A percentile compares a stretch with the other conserved stretches of the same genome.
phyloP scores from a whole-genome alignment of 805 yeast genomes.

The Scheffersomyces stipitis region DNA sequence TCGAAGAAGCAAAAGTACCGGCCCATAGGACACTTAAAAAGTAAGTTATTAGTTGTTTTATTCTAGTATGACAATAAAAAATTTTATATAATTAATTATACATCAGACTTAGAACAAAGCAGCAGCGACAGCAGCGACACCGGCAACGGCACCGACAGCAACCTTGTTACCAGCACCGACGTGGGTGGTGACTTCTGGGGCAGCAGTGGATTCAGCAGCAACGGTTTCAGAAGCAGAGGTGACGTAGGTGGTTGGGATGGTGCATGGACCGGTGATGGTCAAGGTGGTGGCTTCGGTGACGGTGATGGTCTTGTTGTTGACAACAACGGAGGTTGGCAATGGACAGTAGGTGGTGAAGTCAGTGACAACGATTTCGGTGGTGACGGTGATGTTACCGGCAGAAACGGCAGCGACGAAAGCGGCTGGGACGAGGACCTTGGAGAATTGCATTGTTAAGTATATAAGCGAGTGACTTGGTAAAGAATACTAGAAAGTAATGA shows the following conservation, averaged over 20 bases:
- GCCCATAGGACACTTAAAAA: too few relatives aligned
- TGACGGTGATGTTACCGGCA: conserved; percentile 49
- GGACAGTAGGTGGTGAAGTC: conserved; percentile 85
- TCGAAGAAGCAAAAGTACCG: too few relatives aligned
- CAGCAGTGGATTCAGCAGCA: conserved; percentile 12
- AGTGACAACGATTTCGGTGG: conserved; percentile 60
- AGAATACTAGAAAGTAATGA: conserved; percentile 1
- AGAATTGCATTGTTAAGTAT: conserved; percentile 32
- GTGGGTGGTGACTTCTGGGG: conserved; percentile 24
- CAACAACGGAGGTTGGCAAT: conserved; percentile 60
- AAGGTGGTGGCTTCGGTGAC: conserved; percentile 79
- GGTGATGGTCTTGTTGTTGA: conserved; percentile 69
- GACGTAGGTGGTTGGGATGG: conserved; percentile 51
- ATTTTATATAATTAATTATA: conserved; percentile 1
- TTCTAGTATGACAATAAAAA: too few relatives aligned
- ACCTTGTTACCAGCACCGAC: conserved; percentile 38
- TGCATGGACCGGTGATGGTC: conserved; percentile 87
- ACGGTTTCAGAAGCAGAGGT: conserved; percentile 16
- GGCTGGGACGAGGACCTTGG: conserved; percentile 34
- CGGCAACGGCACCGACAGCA: conserved; percentile 52
- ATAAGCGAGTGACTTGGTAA: conserved; percentile 19
- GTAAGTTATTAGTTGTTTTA: too few relatives aligned
- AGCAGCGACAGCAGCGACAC: conserved; percentile 51
- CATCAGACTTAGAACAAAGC: conserved; percentile 40
- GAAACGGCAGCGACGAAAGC: conserved; percentile 45